phyloP scores from a whole-genome alignment of 192 early-diverging fungal genomes.

The Podila clonocystis region DNA sequence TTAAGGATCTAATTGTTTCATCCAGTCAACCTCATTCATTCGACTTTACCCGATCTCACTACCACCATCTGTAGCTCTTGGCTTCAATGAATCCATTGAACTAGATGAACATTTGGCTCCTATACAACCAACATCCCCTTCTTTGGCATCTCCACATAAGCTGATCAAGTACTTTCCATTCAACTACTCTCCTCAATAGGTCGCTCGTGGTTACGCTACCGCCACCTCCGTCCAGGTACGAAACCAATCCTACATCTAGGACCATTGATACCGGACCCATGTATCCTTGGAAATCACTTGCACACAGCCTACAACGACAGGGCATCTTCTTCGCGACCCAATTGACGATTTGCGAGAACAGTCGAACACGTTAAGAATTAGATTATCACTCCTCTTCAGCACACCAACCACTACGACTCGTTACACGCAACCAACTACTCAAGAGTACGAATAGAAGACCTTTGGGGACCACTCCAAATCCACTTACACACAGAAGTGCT shows the following conservation, averaged over 20 bases:
- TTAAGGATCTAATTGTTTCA: too few relatives aligned
- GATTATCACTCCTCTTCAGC: background rate
- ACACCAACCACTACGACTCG: background rate
- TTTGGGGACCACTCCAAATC: background rate
- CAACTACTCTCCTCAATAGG: slow-evolving; percentile 10
- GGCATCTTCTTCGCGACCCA: too few relatives aligned
- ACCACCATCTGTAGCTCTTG: too few relatives aligned
- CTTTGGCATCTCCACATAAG: background rate
- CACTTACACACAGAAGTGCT: background rate
- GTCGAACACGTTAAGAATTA: too few relatives aligned
- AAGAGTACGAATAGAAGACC: background rate
- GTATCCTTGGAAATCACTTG: too few relatives aligned
- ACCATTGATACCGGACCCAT: background rate
- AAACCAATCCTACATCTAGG: background rate
- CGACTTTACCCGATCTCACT: too few relatives aligned
- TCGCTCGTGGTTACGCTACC: slow-evolving; percentile 45
- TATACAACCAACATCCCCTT: background rate
- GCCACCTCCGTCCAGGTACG: slow-evolving; percentile 32
- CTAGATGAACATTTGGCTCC: background rate
- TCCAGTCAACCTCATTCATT: too few relatives aligned
- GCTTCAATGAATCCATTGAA: too few relatives aligned
- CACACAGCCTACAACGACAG: too few relatives aligned
- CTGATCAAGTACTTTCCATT: background rate
- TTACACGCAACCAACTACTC: background rate
- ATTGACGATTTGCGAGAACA: too few relatives aligned